Evolutionary conservation across 1,284 basidiomycete species (phyloP).

Genomic region (Cutaneotrichosporon dermatis): DNA sequence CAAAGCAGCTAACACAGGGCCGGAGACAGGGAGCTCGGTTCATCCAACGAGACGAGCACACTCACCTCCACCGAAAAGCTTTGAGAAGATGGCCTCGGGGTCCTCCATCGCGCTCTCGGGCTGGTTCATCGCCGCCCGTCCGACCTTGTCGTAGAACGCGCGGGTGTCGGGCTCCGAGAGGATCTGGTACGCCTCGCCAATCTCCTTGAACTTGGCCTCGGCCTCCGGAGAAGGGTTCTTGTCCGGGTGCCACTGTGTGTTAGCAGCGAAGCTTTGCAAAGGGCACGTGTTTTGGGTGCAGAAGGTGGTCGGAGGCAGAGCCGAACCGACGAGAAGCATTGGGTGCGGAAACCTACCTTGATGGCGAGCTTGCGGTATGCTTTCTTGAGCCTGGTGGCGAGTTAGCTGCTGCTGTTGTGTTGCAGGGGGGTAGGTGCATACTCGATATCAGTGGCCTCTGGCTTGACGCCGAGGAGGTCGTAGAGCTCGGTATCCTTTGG

Average conservation of each 20-base stretch:
- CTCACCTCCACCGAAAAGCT: conserved; percentile 84
- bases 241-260: conserved; percentile 79
- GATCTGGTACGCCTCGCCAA: conserved; percentile 88
- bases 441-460: conserved; percentile 47
- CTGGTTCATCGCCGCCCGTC: conserved; percentile 56
- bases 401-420: neutral
- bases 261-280: neutral
- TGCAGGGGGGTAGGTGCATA: conserved; percentile 13
- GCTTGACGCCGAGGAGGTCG: conserved; percentile 45
- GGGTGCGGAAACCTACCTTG: conserved; percentile 56
- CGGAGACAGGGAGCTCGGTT: too few species aligned
- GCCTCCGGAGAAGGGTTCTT: conserved; percentile 84
- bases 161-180: conserved; percentile 80
- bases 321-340: too few species aligned
- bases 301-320: too few species aligned
- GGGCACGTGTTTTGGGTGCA: too few species aligned
- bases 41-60: too few species aligned
- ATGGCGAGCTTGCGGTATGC: conserved; percentile 93
- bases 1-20: too few species aligned
- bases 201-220: conserved; percentile 89
- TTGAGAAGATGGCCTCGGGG: conserved; percentile 83
- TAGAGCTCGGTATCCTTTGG: conserved; percentile 47
- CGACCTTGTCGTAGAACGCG: conserved; percentile 91
- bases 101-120: conserved; percentile 55
- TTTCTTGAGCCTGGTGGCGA: conserved; percentile 65